Base-by-base conservation (phyloP, 495 filamentous ascomycete species). In the Talaromyces liani region DNA sequence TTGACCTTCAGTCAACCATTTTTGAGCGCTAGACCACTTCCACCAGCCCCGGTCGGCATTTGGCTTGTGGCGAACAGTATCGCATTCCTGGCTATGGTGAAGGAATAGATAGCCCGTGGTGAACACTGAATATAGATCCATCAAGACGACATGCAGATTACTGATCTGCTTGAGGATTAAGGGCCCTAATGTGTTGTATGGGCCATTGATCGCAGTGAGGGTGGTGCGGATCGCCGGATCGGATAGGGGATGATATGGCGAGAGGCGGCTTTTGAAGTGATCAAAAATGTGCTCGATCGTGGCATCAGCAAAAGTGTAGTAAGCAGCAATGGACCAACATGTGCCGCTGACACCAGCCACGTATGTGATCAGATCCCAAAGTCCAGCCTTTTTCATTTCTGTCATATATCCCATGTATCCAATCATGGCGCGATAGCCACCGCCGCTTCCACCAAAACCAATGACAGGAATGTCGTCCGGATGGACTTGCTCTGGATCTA, bases 301-400 rank as follows among this genome's bases (percentile, higher is more conserved):
- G 16, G 47, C 27, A 18, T 62, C 60, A 14, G 60, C 41, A 53
- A 62, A 62, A 14, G 60, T 62, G 60, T 62, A 62, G 25, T 62
- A 62, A 33, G 60, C 39, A 14, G 60, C 39, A 54, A 62, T 62
- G 16, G 60, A 62, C 60, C 60, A 62, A 5, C 60, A 62, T n/a
- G 41, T 29, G 18, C 60, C 60, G 47, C 60, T 62, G 5, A 62
- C 60, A 22, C 60, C 60, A 34, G 94, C 91, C 1, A 91, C 93
- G 68, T 98, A 98, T 0, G 92, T 98, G 0, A 89, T 83, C 71
- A 92, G 96, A 70, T 97, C 60, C 60, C 60, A 62, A 0, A 62
- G 27, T 14, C 60, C 60, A 2, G 45, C 25, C 47, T 24, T 62
- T 62, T 62, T 62, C 60, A 62, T 62, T 36, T 62, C 60, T 9